Conservation (phyloP, 495 filamentous ascomycete genomes). For the Penicillium herquei region DNA sequence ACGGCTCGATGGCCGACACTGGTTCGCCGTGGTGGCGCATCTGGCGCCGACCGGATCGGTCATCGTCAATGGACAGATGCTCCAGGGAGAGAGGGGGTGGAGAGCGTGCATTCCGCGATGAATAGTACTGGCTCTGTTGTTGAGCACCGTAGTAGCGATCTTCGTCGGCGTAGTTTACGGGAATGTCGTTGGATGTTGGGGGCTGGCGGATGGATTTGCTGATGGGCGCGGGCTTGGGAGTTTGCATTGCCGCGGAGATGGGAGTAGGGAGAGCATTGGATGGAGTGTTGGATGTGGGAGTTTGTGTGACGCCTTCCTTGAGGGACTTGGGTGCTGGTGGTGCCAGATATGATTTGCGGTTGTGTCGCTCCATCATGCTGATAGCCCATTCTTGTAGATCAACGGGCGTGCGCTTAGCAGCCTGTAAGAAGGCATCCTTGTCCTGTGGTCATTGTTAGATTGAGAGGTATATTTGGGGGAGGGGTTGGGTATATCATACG, state of each 20-base stretch:
- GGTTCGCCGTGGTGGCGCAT: constrained; percentile 39
- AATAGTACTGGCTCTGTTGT: constrained; percentile 20
- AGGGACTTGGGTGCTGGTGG: constrained; percentile 55
- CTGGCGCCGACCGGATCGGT: constrained; percentile 39
- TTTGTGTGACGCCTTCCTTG: constrained; percentile 25
- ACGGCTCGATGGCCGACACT: constrained; percentile 36
- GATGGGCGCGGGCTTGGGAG: constrained; percentile 21
- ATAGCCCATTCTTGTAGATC: constrained; percentile 88
- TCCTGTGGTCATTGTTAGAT: constrained; percentile 52
- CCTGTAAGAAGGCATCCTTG: constrained; percentile 87
- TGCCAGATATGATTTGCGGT: constrained; percentile 86
- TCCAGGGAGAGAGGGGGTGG: constrained; percentile 39
- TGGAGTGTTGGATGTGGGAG: constrained; percentile 8
- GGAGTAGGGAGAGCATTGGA: constrained; percentile 8
- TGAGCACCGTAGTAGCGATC: constrained; percentile 23
- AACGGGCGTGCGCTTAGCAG: constrained; percentile 90
- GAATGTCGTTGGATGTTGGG: constrained; percentile 61
- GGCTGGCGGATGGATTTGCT: constrained; percentile 51
- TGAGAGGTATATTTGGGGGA: too few species aligned
- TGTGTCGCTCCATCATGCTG: constrained; percentile 83
- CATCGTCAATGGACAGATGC: constrained; percentile 39
- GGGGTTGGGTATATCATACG: constrained; percentile 22
- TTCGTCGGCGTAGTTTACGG: constrained; percentile 55
- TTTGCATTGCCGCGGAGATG: constrained; percentile 15
- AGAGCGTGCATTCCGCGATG: constrained; percentile 29